Base-by-base conservation (phyloP, 345 rosid genomes). In the Heritiera fomes region DNA sequence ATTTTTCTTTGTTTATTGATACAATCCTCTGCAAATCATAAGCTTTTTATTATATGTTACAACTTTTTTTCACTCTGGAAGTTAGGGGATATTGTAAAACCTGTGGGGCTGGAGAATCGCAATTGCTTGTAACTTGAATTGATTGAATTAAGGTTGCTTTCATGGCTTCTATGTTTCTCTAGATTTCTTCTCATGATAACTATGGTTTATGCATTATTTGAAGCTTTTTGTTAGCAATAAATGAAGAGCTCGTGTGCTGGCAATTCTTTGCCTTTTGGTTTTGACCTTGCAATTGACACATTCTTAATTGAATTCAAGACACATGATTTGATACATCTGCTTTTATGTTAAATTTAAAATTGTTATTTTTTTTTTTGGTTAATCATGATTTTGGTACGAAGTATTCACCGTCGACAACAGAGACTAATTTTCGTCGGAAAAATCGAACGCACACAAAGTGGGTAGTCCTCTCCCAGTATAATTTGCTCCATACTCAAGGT, bases 281-380 rank as follows among this genome's bases (percentile, higher is more conserved):
- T 93, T 30, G 87, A 86, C 3, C 30, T 41, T 3, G 14, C 20
- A 67, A 47, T 69, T 68, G 15, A 4, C n/a, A 18, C 4, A 8
- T 50, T 71, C 60, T 50, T 50, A 32, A 38, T 38, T 18, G 47
- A 55, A 73, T 10, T 34, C 11, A 50, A 9, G 34, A 4, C 12
- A 7, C 76, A 18, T 73, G 15, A n/a, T n/a, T 56, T 55, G 11
- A 73, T 50, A 5, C 32, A 73, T 38, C 28, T 73, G 28, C n/a
- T 40, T 50, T 71, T 3, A 30, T 15, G 23, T 13, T 73, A 58
- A 69, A 34, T 55, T 55, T 43, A 55, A 12, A 20, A 23, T 13
- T 69, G 70, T 69, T 23, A 55, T 73, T 59, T 65, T n/a, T n/a
- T n/a, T n/a, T n/a, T n/a, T n/a, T n/a, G n/a, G n/a, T n/a, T n/a